Base-by-base conservation (phyloP, 768 basidiomycete genomes). In the Suillus variegatus region DNA sequence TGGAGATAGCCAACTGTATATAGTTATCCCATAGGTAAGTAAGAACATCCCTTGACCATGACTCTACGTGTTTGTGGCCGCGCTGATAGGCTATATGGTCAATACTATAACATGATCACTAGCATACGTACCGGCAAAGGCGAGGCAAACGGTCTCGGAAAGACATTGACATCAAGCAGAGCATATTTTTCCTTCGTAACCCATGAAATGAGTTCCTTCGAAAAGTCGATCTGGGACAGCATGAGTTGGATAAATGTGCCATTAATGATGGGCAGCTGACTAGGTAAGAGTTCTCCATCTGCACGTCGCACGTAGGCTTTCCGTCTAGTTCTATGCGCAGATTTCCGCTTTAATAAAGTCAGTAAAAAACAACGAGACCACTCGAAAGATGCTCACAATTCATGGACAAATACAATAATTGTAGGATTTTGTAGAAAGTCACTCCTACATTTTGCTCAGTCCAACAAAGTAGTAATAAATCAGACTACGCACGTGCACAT, bases 11-110 rank as follows among this genome's bases (percentile, higher is more conserved):
- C 65, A 70, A 97, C 96, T 92, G 88, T 67, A 99, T 82, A 72
- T 95, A 96, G 72, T 98, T 97, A 76, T 99, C 97, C 97, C 97
- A 99, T 13, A 99, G 76, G 74, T 98, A 97, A 4, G 83, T 82
- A 65, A 97, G 74, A 28, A 96, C 78, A 36, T 91, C 86, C 57
- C 76, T 82, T 9, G 82, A 32, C 58, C 58, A 60, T 12, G 58
- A 60, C 6, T 60, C 58, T 20, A 60, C 58, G 41, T 43, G 58
- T 20, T 60, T 60, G 58, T 60, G 58, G 18, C 41, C 41, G 58
- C 58, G 41, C 58, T 60, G 18, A 32, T 25, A 43, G 58, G 6
- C 16, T 25, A 2, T 20, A 43, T 7, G 41, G 41, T 60, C 41
- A 20, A 32, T 28, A 20, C 25, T 13, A 60, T 12, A 10, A 36